A percentile compares a stretch with the other conserved stretches of the same genome.
Conservation (phyloP, 2,329 filamentous ascomycete species). For the Stachybotrys chartarum region DNA sequence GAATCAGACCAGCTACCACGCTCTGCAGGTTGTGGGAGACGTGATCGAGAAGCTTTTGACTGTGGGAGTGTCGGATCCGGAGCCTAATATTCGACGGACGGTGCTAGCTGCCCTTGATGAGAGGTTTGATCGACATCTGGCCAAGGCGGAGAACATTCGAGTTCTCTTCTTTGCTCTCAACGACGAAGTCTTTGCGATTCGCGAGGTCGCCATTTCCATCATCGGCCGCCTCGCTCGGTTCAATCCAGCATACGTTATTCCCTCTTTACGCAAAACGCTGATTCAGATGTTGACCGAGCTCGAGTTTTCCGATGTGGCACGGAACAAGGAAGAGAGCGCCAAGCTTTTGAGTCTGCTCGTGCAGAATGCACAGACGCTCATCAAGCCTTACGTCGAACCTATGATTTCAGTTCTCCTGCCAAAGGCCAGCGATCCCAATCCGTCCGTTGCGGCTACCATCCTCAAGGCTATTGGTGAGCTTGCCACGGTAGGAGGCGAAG, state of each 20-base stretch:
- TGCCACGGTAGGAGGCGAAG: slow-evolving; percentile 85
- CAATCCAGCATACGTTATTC: slow-evolving; percentile 97
- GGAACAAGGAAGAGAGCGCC: slow-evolving; percentile 94
- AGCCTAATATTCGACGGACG: slow-evolving; percentile 80
- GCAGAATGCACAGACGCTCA: slow-evolving; percentile 83
- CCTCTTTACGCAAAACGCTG: slow-evolving; percentile 86
- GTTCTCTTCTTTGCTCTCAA: slow-evolving; percentile 94
- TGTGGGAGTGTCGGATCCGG: slow-evolving; percentile 86
- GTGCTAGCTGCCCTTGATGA: slow-evolving; percentile 85
- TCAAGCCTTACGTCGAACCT: slow-evolving; percentile 93
- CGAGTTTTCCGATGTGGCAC: slow-evolving; percentile 87
- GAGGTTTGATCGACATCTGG: slow-evolving; percentile 93
- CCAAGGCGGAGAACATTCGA: slow-evolving; percentile 93
- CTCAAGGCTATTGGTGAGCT: slow-evolving; percentile 91
- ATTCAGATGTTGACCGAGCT: slow-evolving; percentile 95
- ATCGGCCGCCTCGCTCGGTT: slow-evolving; percentile 86
- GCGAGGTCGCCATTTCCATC: slow-evolving; percentile 92
- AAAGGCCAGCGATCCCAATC: slow-evolving; percentile 77
- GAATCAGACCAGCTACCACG: slow-evolving; percentile 94
- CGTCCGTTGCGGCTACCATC: slow-evolving; percentile 90
- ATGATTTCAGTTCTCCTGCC: slow-evolving; percentile 94
- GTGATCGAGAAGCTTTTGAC: slow-evolving; percentile 96
- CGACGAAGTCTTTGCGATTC: slow-evolving; percentile 85
- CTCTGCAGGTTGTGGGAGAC: slow-evolving; percentile 93
- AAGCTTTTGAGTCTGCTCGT: slow-evolving; percentile 89